Percentiles rank a stretch among this genome's conserved stretches.
Evolutionary conservation across 192 early-diverging fungal genomes (phyloP).

Genomic region (Podila epigama): DNA sequence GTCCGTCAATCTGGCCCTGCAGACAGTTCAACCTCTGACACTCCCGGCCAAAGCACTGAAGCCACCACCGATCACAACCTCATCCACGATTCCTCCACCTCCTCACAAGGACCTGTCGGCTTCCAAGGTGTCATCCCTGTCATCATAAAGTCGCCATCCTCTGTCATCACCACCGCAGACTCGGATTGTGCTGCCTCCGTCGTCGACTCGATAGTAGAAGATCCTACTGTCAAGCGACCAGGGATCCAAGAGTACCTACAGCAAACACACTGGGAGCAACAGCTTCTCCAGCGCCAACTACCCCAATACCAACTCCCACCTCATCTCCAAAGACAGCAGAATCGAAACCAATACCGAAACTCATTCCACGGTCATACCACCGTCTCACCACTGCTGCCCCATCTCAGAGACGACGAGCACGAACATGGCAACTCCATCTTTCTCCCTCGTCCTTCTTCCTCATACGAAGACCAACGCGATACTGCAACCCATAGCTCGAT

Average conservation of each 20-base stretch:
- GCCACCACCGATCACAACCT: not conserved
- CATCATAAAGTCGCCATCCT: constrained; percentile 38
- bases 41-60: not conserved
- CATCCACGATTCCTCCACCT: not conserved
- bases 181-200: constrained; percentile 28
- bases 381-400: not conserved
- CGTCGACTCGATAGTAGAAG: constrained; percentile 26
- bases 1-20: constrained; percentile 23
- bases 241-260: constrained; percentile 42
- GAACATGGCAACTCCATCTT: not conserved
- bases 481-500: not conserved
- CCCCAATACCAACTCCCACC: constrained; percentile 30
- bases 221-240: constrained; percentile 4
- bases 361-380: constrained; percentile 37
- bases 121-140: constrained; percentile 36
- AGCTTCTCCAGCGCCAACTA: constrained; percentile 20
- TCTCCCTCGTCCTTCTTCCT: constrained; percentile 5
- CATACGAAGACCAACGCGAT: constrained; percentile 7
- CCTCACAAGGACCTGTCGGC: not conserved
- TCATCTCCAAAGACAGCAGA: constrained; percentile 3
- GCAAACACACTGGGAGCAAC: constrained; percentile 29
- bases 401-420: constrained; percentile 4
- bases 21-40: not conserved
- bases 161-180: constrained; percentile 34
- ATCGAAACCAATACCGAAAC: constrained; percentile 13